A percentile compares a stretch with the other conserved stretches of the same genome.
phyloP scores from a whole-genome alignment of 129 eudicot species.

The Dittrichia graveolens region DNA sequence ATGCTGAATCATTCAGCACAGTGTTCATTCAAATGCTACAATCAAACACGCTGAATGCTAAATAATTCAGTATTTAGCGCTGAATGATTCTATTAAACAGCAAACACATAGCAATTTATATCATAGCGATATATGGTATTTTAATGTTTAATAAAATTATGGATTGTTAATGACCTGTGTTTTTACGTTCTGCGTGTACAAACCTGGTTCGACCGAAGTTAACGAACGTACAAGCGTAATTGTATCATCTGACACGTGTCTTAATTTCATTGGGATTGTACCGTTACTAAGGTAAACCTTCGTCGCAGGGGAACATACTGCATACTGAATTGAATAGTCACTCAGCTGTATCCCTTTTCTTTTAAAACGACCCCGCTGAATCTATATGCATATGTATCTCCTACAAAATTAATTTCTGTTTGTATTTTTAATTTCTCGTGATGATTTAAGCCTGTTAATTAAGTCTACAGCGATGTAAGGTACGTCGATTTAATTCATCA shows the following conservation, averaged over 20 bases:
- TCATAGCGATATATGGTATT: too few relatives aligned
- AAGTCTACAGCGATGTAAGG: constrained; percentile 31
- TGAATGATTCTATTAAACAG: too few relatives aligned
- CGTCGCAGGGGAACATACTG: constrained; percentile 13
- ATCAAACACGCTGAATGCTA: too few relatives aligned
- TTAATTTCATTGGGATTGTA: background rate
- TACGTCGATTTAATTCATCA: constrained; percentile 11
- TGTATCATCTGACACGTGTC: constrained; percentile 3
- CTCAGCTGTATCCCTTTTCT: constrained; percentile 18
- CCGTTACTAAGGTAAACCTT: background rate
- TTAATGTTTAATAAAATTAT: too few relatives aligned
- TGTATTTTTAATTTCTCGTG: background rate
- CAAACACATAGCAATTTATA: too few relatives aligned
- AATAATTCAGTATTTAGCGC: too few relatives aligned
- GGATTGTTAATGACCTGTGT: too few relatives aligned
- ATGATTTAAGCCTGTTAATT: background rate
- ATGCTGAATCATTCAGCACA: too few relatives aligned
- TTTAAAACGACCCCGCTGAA: constrained; percentile 5
- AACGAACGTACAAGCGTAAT: too few relatives aligned
- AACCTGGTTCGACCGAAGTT: too few relatives aligned
- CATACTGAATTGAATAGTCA: constrained; percentile 22
- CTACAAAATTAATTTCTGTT: background rate
- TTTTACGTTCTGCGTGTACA: too few relatives aligned
- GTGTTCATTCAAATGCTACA: too few relatives aligned
- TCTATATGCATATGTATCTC: background rate